Evolutionary conservation across 1,284 basidiomycete species (phyloP).

Genomic region (Ustilago nuda): DNA sequence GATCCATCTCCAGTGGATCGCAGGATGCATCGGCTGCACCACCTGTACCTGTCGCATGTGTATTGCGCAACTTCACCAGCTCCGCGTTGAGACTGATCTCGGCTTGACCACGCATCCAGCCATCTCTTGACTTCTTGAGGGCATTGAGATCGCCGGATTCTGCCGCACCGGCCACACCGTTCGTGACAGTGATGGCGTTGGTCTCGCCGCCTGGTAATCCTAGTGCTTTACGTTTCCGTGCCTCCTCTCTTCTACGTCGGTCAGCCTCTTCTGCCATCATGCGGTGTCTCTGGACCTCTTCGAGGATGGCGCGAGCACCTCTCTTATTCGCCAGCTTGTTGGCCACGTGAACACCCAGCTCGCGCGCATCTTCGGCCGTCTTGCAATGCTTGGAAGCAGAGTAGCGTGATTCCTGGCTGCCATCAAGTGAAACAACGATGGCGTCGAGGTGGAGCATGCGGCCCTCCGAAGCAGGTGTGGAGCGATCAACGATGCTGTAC

Average conservation of each 20-base stretch:
- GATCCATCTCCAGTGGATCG: conserved; percentile 58
- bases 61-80: conserved; percentile 19
- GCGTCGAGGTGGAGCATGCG: conserved; percentile 56
- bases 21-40: conserved; percentile 21
- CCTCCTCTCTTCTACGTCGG: conserved; percentile 49
- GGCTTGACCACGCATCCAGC: conserved; percentile 46
- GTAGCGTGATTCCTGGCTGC: conserved; percentile 52
- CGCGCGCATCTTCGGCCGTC: conserved; percentile 54
- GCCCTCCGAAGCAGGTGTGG: conserved; percentile 50
- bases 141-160: conserved; percentile 42
- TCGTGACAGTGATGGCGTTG: conserved; percentile 15
- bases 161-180: conserved; percentile 33
- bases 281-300: conserved; percentile 67
- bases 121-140: conserved; percentile 31
- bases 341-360: conserved; percentile 60
- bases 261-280: conserved; percentile 66
- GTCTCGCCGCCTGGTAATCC: conserved; percentile 40
- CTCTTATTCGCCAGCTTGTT: conserved; percentile 57
- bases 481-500: conserved; percentile 49
- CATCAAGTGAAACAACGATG: conserved; percentile 68
- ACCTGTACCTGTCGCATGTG: conserved; percentile 23
- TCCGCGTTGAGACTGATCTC: conserved; percentile 40
- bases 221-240: conserved; percentile 41
- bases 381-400: conserved; percentile 44
- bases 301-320: conserved; percentile 62